phyloP scores from a whole-genome alignment of 768 basidiomycete species.

The Kwoniella mangroviensis region DNA sequence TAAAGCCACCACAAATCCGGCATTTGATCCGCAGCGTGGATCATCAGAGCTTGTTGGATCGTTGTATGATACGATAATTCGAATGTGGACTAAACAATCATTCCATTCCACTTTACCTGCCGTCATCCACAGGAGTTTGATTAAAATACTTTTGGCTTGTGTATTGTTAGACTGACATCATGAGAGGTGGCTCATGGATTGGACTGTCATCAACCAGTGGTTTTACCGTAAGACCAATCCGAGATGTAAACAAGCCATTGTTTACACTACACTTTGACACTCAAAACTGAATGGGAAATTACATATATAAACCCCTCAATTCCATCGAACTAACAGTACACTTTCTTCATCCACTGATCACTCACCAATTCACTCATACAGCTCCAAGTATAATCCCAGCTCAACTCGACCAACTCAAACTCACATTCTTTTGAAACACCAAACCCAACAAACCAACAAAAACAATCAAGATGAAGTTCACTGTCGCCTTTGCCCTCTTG shows the following conservation, averaged over 20 bases:
- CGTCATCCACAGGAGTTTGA: not conserved
- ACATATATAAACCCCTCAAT: constrained; percentile 8
- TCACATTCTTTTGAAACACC: constrained; percentile 19
- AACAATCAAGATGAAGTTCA: constrained; percentile 32
- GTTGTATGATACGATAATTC: too few relatives aligned
- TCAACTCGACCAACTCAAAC: constrained; percentile 24
- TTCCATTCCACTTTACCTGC: not conserved
- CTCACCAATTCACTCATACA: constrained; percentile 6
- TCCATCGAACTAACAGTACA: not conserved
- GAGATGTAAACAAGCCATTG: not conserved
- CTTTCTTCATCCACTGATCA: constrained; percentile 24
- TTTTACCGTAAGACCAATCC: too few relatives aligned
- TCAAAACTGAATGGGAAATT: not conserved
- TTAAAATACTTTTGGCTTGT: too few relatives aligned
- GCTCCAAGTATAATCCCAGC: constrained; percentile 14
- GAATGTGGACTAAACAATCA: too few relatives aligned
- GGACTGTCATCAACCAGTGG: not conserved
- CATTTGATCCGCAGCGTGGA: too few relatives aligned
- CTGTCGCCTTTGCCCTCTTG: constrained; percentile 32
- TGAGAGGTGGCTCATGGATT: constrained; percentile 7
- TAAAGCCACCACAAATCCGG: too few relatives aligned
- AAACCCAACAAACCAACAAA: constrained; percentile 10
- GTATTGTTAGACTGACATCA: not conserved
- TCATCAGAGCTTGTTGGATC: too few relatives aligned
- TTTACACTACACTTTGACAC: constrained; percentile 2